Conservation (phyloP, 345 rosid genomes). For the Turritis glabra region DNA sequence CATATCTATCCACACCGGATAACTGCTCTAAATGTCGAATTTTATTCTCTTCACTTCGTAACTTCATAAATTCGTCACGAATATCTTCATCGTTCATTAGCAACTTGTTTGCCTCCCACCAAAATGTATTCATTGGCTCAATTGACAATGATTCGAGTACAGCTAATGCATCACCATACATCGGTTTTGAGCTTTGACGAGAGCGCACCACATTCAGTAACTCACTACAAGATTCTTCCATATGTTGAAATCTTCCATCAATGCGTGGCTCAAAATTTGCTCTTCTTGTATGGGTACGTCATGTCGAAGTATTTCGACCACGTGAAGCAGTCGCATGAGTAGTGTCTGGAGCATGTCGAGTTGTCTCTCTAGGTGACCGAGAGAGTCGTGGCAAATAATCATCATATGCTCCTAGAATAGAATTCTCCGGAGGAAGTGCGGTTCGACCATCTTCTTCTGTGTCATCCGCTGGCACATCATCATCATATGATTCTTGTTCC, state of each 20-base stretch:
- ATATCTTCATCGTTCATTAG: constrained; percentile 3
- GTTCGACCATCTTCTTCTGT: background rate
- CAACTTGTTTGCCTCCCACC: background rate
- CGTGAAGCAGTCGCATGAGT: background rate
- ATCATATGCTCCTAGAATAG: background rate
- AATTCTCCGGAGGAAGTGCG: background rate
- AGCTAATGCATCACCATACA: background rate
- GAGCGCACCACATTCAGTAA: background rate
- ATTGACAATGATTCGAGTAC: background rate
- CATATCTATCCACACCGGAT: background rate
- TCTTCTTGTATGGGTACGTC: background rate
- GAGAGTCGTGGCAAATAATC: background rate
- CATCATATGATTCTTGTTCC: background rate
- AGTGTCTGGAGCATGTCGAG: background rate
- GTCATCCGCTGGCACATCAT: background rate
- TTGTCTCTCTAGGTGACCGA: background rate
- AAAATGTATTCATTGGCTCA: background rate
- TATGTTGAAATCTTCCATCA: background rate
- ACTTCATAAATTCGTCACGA: background rate
- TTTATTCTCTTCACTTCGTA: background rate
- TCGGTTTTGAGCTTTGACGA: background rate
- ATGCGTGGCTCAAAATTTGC: too few species aligned
- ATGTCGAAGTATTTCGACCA: background rate
- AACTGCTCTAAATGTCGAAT: background rate
- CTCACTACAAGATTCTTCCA: background rate